phyloP scores from a whole-genome alignment of 768 basidiomycete genomes.

The Pholiota molesta region DNA sequence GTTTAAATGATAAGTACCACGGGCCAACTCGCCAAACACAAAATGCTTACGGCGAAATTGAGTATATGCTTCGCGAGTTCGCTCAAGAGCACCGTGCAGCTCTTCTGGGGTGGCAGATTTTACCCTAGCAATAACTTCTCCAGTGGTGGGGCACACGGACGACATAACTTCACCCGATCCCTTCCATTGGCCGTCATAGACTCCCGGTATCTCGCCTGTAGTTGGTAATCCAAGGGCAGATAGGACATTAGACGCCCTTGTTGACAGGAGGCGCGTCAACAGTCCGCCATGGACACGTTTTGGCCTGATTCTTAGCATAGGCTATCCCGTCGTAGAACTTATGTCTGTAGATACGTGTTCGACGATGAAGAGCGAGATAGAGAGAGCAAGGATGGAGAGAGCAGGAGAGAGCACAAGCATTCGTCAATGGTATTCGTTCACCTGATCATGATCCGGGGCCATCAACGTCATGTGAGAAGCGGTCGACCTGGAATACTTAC shows the following conservation, averaged over 20 bases:
- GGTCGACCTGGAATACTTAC: too few species aligned
- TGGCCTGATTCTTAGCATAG: conserved; percentile 15
- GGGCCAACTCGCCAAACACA: background rate
- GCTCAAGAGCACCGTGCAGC: conserved; percentile 66
- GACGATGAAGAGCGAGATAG: conserved; percentile 12
- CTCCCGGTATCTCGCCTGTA: conserved; percentile 63
- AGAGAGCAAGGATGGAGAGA: background rate
- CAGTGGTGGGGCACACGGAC: conserved; percentile 85
- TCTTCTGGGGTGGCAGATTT: conserved; percentile 75
- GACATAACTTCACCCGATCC: conserved; percentile 75
- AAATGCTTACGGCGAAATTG: conserved; percentile 55
- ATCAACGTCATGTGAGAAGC: too few species aligned
- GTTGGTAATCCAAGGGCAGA: conserved; percentile 63
- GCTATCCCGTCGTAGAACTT: background rate
- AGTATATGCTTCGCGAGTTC: conserved; percentile 73
- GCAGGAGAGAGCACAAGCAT: too few species aligned
- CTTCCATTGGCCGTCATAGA: conserved; percentile 84
- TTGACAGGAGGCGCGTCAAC: conserved; percentile 57
- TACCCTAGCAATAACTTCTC: conserved; percentile 79
- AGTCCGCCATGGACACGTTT: conserved; percentile 16
- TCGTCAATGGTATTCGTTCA: too few species aligned
- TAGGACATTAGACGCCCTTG: conserved; percentile 70
- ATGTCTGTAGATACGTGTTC: conserved; percentile 11
- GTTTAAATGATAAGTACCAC: conserved; percentile 1
- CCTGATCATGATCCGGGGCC: conserved; percentile 19